Percentiles rank a stretch among this genome's conserved stretches.
These are phyloP conservation scores for Diplocarpon mali DNA, from an alignment of 2,329 filamentous ascomycete species.

Conservation along the genomic window DNA sequence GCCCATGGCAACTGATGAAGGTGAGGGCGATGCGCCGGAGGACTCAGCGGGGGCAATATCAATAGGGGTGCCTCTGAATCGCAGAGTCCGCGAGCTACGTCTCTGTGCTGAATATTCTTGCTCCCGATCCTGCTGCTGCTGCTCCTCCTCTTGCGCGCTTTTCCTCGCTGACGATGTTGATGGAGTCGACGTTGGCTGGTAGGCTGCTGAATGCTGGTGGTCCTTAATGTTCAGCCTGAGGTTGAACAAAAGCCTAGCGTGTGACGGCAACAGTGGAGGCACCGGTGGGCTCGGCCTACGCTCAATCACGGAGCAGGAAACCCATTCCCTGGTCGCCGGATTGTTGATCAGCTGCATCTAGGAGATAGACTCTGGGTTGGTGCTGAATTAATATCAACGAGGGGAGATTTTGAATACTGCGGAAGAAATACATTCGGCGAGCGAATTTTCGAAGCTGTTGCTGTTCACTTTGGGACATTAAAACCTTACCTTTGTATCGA, in stretches of 20 bases:
- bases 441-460: too few species aligned
- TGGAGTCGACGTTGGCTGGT: background rate
- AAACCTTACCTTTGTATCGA: too few species aligned
- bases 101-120: too few species aligned
- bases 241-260: too few species aligned
- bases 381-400: background rate
- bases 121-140: too few species aligned
- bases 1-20: constrained; percentile 49
- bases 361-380: background rate
- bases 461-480: too few species aligned
- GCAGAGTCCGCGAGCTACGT: too few species aligned
- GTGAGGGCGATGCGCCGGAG: constrained; percentile 1
- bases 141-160: background rate
- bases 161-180: background rate
- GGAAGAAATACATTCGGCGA: too few species aligned
- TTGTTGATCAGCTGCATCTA: background rate
- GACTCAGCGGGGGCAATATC: background rate
- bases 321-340: background rate
- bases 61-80: background rate
- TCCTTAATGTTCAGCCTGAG: background rate
- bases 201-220: background rate
- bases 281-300: too few species aligned
- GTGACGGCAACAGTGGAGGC: too few species aligned
- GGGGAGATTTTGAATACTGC: too few species aligned
- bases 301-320: background rate